Conservation (phyloP, 2,329 filamentous ascomycete species). For the Arthrocladium fulminans region DNA sequence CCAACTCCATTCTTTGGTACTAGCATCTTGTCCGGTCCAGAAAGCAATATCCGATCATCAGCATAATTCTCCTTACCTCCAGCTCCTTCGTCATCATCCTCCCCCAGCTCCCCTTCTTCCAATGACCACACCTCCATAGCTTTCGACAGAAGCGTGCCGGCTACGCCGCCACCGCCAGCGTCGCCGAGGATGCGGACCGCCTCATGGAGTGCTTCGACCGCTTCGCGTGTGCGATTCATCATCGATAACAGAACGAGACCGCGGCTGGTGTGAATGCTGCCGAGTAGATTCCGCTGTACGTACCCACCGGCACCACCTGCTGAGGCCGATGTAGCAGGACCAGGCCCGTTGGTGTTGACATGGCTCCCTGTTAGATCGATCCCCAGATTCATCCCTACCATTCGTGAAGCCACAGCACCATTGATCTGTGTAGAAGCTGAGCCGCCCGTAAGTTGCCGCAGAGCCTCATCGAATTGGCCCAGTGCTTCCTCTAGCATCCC, state of each 20-base stretch:
- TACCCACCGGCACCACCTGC: slow-evolving; percentile 34
- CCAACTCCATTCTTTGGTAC: slow-evolving; percentile 10
- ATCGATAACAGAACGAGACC: slow-evolving; percentile 76
- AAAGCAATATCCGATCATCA: not conserved
- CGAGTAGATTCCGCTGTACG: slow-evolving; percentile 38
- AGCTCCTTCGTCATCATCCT: slow-evolving; percentile 11
- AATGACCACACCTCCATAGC: slow-evolving; percentile 40
- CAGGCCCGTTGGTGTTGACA: slow-evolving; percentile 3
- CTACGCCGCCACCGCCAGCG: slow-evolving; percentile 39
- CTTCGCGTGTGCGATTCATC: slow-evolving; percentile 60
- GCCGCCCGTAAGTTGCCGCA: slow-evolving; percentile 67
- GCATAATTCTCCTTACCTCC: slow-evolving; percentile 6
- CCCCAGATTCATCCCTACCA: slow-evolving; percentile 16
- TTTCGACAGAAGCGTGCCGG: slow-evolving; percentile 36
- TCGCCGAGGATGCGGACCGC: slow-evolving; percentile 41
- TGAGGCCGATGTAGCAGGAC: not conserved
- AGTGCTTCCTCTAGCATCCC: slow-evolving; percentile 63
- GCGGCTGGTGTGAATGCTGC: slow-evolving; percentile 44
- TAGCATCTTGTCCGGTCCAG: not conserved
- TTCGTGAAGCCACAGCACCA: slow-evolving; percentile 2
- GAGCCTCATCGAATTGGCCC: slow-evolving; percentile 74
- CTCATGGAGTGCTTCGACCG: slow-evolving; percentile 74
- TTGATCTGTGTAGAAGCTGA: slow-evolving; percentile 29
- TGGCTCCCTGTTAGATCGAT: slow-evolving; percentile 12
- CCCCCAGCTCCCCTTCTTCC: slow-evolving; percentile 27